Evolutionary conservation across 1,139 yeast species (phyloP), one percentile per base, ranked within the genome.

Genomic region (Protomyces arabidopsidicola): DNA sequence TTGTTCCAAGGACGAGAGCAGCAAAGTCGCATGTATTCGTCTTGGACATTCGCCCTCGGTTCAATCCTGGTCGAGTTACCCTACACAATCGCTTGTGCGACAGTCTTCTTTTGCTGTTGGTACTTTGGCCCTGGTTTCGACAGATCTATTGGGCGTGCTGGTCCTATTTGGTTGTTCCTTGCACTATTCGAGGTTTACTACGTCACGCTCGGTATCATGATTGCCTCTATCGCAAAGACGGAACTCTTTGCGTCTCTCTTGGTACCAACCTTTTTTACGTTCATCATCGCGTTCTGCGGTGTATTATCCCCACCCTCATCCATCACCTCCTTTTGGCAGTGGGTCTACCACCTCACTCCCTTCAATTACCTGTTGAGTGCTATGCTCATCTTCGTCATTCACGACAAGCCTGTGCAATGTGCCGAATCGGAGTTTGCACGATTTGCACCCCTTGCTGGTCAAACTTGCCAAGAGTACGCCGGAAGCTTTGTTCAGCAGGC

Each of bases 1-100:
- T 77, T 90, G 57, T 90, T 88, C 73, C 96, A 89, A 73, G 93
- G 86, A 16, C 78, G 89, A 72, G 89, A 85, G 71, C 80, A 83
- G 58, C 79, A 81, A 67, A 83, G 87, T 8, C 84, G 83, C 70
- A 84, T 86, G 65, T 85, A 82, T 76, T 87, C 84, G 69, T 85
- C 87, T 86, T 78, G 85, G 10, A 73, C 82, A 45, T 73, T 85
- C 71, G 74, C 84, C 45, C 56, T 83, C 12, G 75, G 88, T n/a
- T 90, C 88, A 74, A 78, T 88, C 55, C 75, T 85, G 27, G 85
- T 82, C 42, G 97, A 90, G 73, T 73, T 88, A 45, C 96, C 96
- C 36, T 88, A 88, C 86, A 87, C 87, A 71, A 70, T 84, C 24
- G 66, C 84, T 2, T 78, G 81, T 63, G 90, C 90, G 67, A 83